Evolutionary conservation across 805 yeast genomes (phyloP), one percentile per base, ranked within the genome.

Genomic region (Candida alai): DNA sequence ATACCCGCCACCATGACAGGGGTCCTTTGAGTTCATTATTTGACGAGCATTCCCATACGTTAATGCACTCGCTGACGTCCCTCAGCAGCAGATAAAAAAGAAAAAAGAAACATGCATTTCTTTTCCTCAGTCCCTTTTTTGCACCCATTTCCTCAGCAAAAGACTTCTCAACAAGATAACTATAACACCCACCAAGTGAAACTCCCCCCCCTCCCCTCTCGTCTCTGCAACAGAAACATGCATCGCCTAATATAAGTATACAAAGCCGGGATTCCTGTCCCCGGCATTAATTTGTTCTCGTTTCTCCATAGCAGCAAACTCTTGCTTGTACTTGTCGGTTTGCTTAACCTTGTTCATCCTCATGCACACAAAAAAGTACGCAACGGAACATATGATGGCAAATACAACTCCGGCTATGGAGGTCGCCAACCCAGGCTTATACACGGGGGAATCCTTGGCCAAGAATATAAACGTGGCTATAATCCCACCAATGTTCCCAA

Each of bases 401-500:
- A 77, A 57, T n/a, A 54, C 52, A 4, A 63, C 52, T 37, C 74
- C 68, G 0, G 74, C 80, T 29, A 80, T 49, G 38, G 73, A 56
- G 19, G 76, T 62, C 28, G 72, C 55, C 37, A 75, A 56, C 25
- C 86, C 88, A 27, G 70, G 74, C 22, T 48, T 62, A 51, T 73
- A 80, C 20, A 56, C 58, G n/a, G 87, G 87, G 10, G 82, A 68
- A 41, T 79, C 84, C 25, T 55, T 47, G 24, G 70, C 45, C 28
- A 74, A 62, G 60, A 74, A 80, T 14, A 77, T 56, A 45, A 67
- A 80, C 2, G 84, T 70, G 4, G 85, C 62, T 36, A 80, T 68
- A 46, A 80, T 79, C 40, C 85, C 86, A 29, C 86, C 87, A 48
- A 78, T 78, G 56, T 80, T 80, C 35, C 85, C 87, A 47, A 80